These are phyloP conservation scores for Aureobasidium sp. DNA, from an alignment of 2,329 filamentous ascomycete species.

Conservation along the genomic window DNA sequence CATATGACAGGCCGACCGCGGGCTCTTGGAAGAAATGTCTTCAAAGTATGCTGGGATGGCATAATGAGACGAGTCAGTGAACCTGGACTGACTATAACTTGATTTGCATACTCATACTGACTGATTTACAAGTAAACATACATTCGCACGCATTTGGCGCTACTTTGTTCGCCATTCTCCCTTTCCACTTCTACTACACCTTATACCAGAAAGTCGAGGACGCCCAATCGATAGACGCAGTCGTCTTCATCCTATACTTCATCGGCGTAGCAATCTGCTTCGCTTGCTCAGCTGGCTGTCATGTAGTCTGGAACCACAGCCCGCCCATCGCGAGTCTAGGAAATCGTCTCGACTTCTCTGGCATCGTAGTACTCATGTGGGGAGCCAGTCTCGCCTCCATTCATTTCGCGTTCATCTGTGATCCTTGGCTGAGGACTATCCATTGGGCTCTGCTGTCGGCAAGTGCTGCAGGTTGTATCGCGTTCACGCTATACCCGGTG, in stretches of 20 bases:
- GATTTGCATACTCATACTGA: not conserved
- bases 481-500: constrained; percentile 16
- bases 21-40: not conserved
- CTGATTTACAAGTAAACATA: constrained; percentile 17
- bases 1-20: not conserved
- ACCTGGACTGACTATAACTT: not conserved
- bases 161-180: constrained; percentile 15
- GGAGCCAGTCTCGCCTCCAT: constrained; percentile 19
- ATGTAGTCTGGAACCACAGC: constrained; percentile 18
- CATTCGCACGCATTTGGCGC: constrained; percentile 17
- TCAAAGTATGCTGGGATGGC: constrained; percentile 8
- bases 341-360: constrained; percentile 18
- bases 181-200: constrained; percentile 16
- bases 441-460: constrained; percentile 17
- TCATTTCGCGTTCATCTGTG: constrained; percentile 18
- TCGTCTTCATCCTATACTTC: constrained; percentile 17
- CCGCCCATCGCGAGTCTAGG: constrained; percentile 12
- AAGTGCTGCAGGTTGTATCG: constrained; percentile 17
- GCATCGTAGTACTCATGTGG: constrained; percentile 20
- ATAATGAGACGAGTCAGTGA: constrained; percentile 15
- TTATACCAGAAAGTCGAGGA: not conserved
- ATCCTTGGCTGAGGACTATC: constrained; percentile 10
- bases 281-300: constrained; percentile 18
- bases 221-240: constrained; percentile 11
- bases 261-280: constrained; percentile 19